Percentiles rank a stretch among this genome's conserved stretches.
These are phyloP conservation scores for Rhododendron ferrugineum DNA, from an alignment of 148 eudicot species.

Conservation along the genomic window DNA sequence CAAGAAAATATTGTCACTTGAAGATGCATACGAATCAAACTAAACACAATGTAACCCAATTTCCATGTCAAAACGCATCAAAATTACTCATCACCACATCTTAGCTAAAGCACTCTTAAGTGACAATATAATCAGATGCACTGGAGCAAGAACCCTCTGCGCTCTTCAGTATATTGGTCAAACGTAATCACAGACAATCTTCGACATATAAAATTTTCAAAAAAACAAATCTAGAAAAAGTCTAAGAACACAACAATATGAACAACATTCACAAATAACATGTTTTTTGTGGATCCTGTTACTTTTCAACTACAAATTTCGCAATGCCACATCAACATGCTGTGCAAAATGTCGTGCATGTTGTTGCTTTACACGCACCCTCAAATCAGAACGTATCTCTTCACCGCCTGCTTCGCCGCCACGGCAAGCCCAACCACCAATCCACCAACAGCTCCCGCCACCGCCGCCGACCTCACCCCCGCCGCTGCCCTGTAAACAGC, in stretches of 20 bases:
- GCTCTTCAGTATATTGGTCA: neutral
- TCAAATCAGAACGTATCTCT: conserved; percentile 60
- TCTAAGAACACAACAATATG: neutral
- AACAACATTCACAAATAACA: too few species aligned
- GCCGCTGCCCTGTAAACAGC: conserved; percentile 65
- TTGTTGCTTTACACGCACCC: neutral
- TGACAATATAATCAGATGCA: neutral
- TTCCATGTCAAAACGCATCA: neutral
- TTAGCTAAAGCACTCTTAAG: neutral
- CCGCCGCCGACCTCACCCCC: conserved; percentile 64
- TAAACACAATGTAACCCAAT: neutral
- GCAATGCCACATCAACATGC: neutral
- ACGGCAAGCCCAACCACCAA: conserved; percentile 52
- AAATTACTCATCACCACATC: too few species aligned
- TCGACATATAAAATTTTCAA: neutral
- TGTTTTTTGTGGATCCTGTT: too few species aligned
- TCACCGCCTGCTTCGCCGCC: conserved; percentile 50
- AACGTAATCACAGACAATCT: neutral
- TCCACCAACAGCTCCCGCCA: conserved; percentile 80
- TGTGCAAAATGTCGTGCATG: neutral
- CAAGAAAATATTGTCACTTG: neutral
- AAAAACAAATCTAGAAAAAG: neutral
- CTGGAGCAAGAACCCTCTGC: neutral
- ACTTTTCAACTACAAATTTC: too few species aligned
- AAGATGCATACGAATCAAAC: neutral